Conservation (phyloP, 768 basidiomycete genomes). For the Calocybe cyanea region DNA sequence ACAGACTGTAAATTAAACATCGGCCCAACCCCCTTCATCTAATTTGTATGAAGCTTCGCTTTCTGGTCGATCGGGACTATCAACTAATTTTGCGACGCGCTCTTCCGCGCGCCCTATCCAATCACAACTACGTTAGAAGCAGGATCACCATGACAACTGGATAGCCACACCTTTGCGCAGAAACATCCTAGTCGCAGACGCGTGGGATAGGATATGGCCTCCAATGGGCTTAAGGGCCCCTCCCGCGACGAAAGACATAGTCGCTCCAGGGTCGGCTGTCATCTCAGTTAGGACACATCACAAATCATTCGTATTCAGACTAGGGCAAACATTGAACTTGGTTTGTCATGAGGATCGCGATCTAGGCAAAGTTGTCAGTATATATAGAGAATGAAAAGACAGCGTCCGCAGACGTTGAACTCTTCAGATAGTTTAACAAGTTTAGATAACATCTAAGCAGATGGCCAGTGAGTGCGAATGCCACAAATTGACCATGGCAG, state of each 20-base stretch:
- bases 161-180: constrained; percentile 70
- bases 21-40: constrained; percentile 88
- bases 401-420: constrained; percentile 57
- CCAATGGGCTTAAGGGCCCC: constrained; percentile 90
- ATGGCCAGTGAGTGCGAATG: not conserved
- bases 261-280: constrained; percentile 89
- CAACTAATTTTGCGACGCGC: constrained; percentile 86
- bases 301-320: not conserved
- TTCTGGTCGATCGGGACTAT: constrained; percentile 86
- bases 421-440: constrained; percentile 91
- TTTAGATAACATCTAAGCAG: constrained; percentile 78
- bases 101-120: constrained; percentile 77
- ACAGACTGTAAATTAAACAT: constrained; percentile 46
- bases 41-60: constrained; percentile 90
- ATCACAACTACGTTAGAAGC: not conserved
- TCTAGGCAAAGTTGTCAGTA: constrained; percentile 37
- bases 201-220: constrained; percentile 84
- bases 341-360: constrained; percentile 86
- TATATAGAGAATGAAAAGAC: constrained; percentile 1
- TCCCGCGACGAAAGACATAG: constrained; percentile 93
- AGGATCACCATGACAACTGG: not conserved
- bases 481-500: not conserved
- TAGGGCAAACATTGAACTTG: constrained; percentile 76
- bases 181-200: constrained; percentile 85
- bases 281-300: not conserved